phyloP scores from a whole-genome alignment of 1,284 basidiomycete species.

The Fomitopsis schrenkii region DNA sequence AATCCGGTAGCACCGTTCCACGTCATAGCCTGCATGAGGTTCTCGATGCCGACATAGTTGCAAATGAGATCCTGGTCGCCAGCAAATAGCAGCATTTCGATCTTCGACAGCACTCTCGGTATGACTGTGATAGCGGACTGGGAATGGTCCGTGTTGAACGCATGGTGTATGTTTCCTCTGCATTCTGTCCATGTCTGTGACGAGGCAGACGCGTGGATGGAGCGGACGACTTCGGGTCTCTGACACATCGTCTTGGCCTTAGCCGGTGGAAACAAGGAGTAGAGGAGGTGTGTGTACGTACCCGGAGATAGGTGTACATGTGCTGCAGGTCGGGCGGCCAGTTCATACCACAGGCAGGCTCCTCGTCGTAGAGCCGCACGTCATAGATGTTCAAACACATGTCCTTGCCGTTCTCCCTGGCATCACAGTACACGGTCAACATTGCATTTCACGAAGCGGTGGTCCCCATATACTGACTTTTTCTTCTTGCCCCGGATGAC shows the following conservation, averaged over 20 bases:
- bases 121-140: constrained; percentile 77
- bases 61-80: constrained; percentile 97
- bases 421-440: background rate
- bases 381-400: constrained; percentile 97
- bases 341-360: constrained; percentile 95
- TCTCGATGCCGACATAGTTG: constrained; percentile 90
- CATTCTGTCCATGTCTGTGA: constrained; percentile 91
- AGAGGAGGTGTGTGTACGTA: constrained; percentile 35
- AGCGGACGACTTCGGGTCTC: constrained; percentile 78
- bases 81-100: constrained; percentile 89
- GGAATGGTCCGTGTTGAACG: constrained; percentile 57
- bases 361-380: constrained; percentile 79
- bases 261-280: constrained; percentile 2
- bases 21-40: constrained; percentile 75
- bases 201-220: constrained; percentile 81
- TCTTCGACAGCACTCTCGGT: constrained; percentile 73
- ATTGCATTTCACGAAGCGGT: background rate
- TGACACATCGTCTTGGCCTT: background rate
- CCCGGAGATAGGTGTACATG: constrained; percentile 78
- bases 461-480: constrained; percentile 42
- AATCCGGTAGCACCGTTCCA: constrained; percentile 89
- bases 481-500: constrained; percentile 63
- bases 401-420: constrained; percentile 64
- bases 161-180: constrained; percentile 58
- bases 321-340: constrained; percentile 91